Evolutionary conservation across 441 rosid species (phyloP).

Genomic region (Corymbia calophylla): DNA sequence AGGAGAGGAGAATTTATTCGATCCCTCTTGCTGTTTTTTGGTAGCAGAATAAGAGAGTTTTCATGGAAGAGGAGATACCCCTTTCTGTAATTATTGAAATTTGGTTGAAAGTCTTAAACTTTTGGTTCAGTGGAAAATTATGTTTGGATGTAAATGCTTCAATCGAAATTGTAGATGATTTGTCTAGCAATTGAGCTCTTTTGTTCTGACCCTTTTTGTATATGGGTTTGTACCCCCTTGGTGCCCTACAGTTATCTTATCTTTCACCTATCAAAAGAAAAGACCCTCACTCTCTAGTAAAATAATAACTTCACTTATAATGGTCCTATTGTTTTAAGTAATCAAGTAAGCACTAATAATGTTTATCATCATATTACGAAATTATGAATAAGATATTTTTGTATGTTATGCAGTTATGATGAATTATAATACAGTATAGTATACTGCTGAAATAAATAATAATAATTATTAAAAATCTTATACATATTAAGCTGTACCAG

Average conservation of each 20-base stretch:
- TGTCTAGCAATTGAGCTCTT: background rate
- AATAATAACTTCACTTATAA: background rate
- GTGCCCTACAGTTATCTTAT: background rate
- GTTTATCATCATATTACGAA: background rate
- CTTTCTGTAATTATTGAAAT: background rate
- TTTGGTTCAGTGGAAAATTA: background rate
- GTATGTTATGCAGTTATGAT: background rate
- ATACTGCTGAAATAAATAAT: background rate
- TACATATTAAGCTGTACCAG: background rate
- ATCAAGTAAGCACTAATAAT: background rate
- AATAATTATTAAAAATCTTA: background rate
- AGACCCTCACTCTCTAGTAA: background rate
- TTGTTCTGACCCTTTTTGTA: background rate
- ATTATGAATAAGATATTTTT: background rate
- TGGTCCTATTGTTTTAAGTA: background rate
- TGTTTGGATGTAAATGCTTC: background rate
- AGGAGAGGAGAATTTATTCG: background rate
- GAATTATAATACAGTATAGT: background rate
- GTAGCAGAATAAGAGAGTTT: background rate
- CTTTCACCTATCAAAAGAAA: background rate
- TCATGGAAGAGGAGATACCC: background rate
- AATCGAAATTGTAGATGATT: background rate
- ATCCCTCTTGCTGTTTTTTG: background rate
- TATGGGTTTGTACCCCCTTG: background rate
- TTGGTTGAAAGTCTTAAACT: background rate